phyloP scores from a whole-genome alignment of 345 rosid genomes.

The Fremontodendron californicum region DNA sequence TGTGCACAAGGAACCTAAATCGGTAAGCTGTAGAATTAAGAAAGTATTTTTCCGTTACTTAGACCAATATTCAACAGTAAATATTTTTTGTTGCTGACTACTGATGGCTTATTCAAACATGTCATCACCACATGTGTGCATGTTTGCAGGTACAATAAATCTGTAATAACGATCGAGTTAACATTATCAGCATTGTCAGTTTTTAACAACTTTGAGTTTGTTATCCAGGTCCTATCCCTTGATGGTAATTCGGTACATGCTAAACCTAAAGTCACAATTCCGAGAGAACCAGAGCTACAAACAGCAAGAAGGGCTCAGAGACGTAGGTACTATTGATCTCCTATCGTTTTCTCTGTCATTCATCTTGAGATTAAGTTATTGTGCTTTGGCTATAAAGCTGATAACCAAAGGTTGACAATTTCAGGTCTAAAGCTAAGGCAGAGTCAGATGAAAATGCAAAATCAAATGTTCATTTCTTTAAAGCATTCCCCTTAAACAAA shows the following conservation, averaged over 20 bases:
- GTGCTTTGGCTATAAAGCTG: background rate
- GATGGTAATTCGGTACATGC: constrained; percentile 17
- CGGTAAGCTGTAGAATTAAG: constrained; percentile 25
- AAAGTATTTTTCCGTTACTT: background rate
- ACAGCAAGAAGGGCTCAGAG: constrained; percentile 54
- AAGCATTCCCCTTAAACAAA: constrained; percentile 43
- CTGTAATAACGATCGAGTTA: background rate
- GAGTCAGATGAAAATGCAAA: constrained; percentile 27
- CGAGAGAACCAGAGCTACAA: constrained; percentile 53
- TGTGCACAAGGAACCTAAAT: constrained; percentile 46
- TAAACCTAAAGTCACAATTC: constrained; percentile 43
- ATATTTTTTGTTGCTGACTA: background rate
- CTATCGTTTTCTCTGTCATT: background rate
- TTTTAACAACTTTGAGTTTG: constrained; percentile 9
- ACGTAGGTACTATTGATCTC: constrained; percentile 31
- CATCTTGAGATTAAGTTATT: background rate
- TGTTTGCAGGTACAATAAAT: background rate
- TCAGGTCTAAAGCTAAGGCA: constrained; percentile 37
- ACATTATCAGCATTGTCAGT: background rate
- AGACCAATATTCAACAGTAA: background rate
- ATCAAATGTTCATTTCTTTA: constrained; percentile 26
- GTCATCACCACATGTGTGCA: background rate
- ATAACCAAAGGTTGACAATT: constrained; percentile 17
- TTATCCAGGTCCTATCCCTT: constrained; percentile 26
- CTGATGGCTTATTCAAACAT: background rate